Conservation (phyloP, 208 protist species). For the Endotrypanum monterogeii region DNA sequence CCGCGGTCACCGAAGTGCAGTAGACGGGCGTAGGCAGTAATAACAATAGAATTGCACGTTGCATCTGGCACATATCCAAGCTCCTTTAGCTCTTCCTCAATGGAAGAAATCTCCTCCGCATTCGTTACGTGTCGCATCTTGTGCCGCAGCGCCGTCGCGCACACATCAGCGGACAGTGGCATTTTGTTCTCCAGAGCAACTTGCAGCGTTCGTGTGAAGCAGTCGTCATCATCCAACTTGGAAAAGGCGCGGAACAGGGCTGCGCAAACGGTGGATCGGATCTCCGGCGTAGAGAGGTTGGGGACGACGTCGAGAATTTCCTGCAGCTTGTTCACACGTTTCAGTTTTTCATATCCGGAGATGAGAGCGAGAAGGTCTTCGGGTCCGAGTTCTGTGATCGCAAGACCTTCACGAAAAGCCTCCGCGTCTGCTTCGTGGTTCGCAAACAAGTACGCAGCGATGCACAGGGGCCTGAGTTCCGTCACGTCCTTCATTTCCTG, state of each 20-base stretch:
- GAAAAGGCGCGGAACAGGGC: conserved; percentile 70
- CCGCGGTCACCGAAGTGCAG: conserved; percentile 85
- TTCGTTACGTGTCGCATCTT: conserved; percentile 74
- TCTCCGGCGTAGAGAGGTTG: conserved; percentile 27
- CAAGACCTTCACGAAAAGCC: conserved; percentile 52
- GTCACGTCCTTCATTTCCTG: conserved; percentile 80
- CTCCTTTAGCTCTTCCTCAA: conserved; percentile 68
- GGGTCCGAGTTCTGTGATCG: conserved; percentile 44
- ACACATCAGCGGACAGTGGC: conserved; percentile 42
- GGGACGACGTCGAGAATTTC: conserved; percentile 44
- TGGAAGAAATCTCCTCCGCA: conserved; percentile 64
- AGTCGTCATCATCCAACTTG: conserved; percentile 54
- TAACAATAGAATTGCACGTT: conserved; percentile 85
- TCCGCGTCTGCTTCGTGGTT: conserved; percentile 65
- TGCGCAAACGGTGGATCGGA: conserved; percentile 38
- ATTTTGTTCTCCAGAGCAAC: conserved; percentile 50
- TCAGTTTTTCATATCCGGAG: conserved; percentile 80
- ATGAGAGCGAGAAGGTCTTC: conserved; percentile 79
- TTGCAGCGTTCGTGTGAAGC: conserved; percentile 65
- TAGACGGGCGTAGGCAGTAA: conserved; percentile 80
- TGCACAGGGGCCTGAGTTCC: conserved; percentile 75
- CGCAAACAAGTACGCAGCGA: conserved; percentile 86
- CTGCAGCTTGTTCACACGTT: conserved; percentile 60
- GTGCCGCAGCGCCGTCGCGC: conserved; percentile 66
- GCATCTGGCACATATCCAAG: conserved; percentile 77